Evolutionary conservation across 2,329 filamentous ascomycete genomes (phyloP), one percentile per base, ranked within the genome.

Genomic region (Trichophyton verrucosum): DNA sequence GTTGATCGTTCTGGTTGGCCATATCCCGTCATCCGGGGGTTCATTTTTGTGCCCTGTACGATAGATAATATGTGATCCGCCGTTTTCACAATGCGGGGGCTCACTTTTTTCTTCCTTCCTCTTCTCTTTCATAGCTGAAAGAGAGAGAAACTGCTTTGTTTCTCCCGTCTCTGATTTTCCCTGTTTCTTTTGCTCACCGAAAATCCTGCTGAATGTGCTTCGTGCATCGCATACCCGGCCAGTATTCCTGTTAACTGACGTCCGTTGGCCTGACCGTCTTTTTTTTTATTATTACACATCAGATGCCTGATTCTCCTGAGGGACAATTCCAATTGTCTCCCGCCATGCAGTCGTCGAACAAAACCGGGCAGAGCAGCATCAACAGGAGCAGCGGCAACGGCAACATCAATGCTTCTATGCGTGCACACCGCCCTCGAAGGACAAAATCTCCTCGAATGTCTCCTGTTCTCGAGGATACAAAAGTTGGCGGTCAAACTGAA

Each of bases 311-410:
- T 44, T 22, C 42, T 17, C 42, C 24, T 4, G 56, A 63, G 55
- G 53, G 56, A 60, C 72, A 74, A 61, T 76, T 76, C 57, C 74
- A 75, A 60, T 67, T 76, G 56, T 76, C 76, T 49, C 74, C 74
- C 17, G 65, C 71, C n/a, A 68, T 70, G 57, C 68, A 72, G 9
- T 66, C 68, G 9, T 68, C 69, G 63, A 62, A 63, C 53, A 67
- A 68, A 61, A 65, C 60, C 9, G 30, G 42, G 22, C 64, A 65
- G 22, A 57, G 20, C 15, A 33, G 55, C 55, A 24, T 13, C 33
- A 38, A 4, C 33, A 38, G 33, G 13, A 13, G 33, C 33, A 38
- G 33, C 33, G 1, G 33, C 33, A 38, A 38, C 33, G 33, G 36
- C 15, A 33, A 36, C 55, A 24, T 13, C 4, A 73, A 69, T 60